phyloP scores from a whole-genome alignment of 176 grass and related monocot species.

The Neostapfia colusana region DNA sequence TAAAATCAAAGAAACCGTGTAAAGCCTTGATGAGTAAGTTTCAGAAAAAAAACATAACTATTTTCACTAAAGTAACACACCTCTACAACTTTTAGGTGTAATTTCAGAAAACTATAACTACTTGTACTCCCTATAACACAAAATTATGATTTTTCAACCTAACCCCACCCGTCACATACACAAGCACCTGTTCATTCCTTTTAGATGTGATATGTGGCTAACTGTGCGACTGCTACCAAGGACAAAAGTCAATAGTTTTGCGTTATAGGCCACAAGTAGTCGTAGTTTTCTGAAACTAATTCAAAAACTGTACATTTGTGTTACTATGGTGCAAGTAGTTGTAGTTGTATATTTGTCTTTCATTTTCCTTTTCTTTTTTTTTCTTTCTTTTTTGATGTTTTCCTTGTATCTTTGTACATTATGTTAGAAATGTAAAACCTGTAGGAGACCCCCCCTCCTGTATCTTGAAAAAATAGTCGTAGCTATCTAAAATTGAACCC shows the following conservation, averaged over 20 bases:
- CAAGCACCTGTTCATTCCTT: background rate
- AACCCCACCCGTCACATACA: too few species aligned
- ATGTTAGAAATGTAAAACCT: too few species aligned
- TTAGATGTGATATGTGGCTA: background rate
- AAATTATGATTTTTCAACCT: background rate
- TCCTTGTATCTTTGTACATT: too few species aligned
- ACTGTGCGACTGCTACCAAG: background rate
- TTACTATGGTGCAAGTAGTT: background rate
- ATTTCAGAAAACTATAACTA: background rate
- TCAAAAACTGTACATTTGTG: background rate
- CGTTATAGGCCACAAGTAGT: background rate
- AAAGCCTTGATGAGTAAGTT: too few species aligned
- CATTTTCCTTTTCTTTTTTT: too few species aligned
- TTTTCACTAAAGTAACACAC: background rate
- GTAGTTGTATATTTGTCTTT: too few species aligned
- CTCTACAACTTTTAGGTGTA: background rate
- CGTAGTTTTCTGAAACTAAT: background rate
- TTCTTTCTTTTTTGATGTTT: too few species aligned
- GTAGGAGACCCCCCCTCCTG: too few species aligned
- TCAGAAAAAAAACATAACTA: too few species aligned
- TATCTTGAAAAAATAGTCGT: too few species aligned
- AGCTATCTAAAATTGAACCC: too few species aligned
- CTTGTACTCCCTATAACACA: background rate
- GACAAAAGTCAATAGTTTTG: background rate
- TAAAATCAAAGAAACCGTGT: background rate